Evolutionary conservation across 805 yeast species (phyloP).

Genomic region (Kuraishia hungarica): DNA sequence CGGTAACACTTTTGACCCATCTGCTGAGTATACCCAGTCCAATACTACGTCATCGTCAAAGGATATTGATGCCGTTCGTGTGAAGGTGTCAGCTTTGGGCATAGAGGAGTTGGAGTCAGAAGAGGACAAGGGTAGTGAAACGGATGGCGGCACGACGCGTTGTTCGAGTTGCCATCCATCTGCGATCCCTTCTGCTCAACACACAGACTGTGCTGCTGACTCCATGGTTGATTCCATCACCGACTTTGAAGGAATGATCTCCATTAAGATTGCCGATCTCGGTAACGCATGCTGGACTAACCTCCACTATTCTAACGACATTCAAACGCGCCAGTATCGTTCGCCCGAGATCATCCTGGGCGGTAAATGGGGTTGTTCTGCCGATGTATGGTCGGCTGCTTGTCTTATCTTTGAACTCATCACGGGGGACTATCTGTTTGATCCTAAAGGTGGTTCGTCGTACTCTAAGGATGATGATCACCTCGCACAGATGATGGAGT

Average conservation of each 20-base stretch:
- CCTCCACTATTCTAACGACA: constrained; percentile 59
- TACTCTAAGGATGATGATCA: constrained; percentile 53
- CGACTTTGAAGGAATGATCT: constrained; percentile 23
- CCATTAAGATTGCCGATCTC: constrained; percentile 57
- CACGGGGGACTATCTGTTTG: constrained; percentile 55
- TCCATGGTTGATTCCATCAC: constrained; percentile 1
- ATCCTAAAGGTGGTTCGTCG: constrained; percentile 43
- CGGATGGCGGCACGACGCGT: background rate
- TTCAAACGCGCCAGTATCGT: constrained; percentile 61
- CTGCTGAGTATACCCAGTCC: background rate
- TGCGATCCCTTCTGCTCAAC: too few relatives aligned
- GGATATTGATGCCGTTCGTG: background rate
- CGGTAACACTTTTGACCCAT: background rate
- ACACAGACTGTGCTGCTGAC: background rate
- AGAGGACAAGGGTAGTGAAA: background rate
- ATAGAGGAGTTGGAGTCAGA: background rate
- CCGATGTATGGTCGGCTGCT: constrained; percentile 54
- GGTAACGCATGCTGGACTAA: constrained; percentile 64
- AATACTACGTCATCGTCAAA: background rate
- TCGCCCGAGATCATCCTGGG: constrained; percentile 58
- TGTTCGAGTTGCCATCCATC: too few relatives aligned
- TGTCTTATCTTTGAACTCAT: constrained; percentile 51
- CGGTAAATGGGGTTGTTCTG: constrained; percentile 52
- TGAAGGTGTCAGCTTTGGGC: background rate
- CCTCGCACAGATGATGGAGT: constrained; percentile 52